Base-by-base conservation (phyloP, 768 basidiomycete species). In the Lyophyllum atratum region DNA sequence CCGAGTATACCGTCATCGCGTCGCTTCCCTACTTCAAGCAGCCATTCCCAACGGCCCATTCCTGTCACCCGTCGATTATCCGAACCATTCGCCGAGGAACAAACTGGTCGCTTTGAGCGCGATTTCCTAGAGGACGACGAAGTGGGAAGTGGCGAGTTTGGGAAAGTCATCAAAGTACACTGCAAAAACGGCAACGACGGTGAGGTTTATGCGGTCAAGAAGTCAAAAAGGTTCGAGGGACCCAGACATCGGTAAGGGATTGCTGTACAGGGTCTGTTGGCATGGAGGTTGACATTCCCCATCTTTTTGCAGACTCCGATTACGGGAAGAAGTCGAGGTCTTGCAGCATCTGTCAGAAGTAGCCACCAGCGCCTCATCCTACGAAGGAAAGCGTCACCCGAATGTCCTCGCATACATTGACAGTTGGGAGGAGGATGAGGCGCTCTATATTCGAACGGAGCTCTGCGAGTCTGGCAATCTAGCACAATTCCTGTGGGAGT, bases 401-500 rank as follows among this genome's bases (percentile, higher is more conserved):
- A 94, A 97, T 71, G 87, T 98, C 15, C 80, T 99, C 31, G 82
- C 82, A 17, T 96, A 95, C 66, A 79, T 94, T 58, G 93, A 97
- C 74, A 95, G 93, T 60, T 98, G 97, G 97, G 97, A 99, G 73
- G 89, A 97, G 69, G 85, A 88, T 51, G 87, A 92, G 49, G 81
- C 84, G 48, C 76, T 98, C 24, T 98, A 83, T 74, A 98, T 99
- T 65, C 92, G 88, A 64, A 98, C 97, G 3, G 94, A 96, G 69
- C 82, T 99, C 33, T 98, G 97, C 75, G 90, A 89, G 68, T 82
- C 90, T 64, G 97, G 97, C 60, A 97, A 93, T 74, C 85, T 99
- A 63, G 87, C 87, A 4, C 86, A 82, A 62, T 98, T 98, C 79
- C 76, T 99, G 62, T 90, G 90, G 81, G 90, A 93, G 73, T 94